Base-by-base conservation (phyloP, 345 rosid genomes). In the Microthlaspi erraticum region DNA sequence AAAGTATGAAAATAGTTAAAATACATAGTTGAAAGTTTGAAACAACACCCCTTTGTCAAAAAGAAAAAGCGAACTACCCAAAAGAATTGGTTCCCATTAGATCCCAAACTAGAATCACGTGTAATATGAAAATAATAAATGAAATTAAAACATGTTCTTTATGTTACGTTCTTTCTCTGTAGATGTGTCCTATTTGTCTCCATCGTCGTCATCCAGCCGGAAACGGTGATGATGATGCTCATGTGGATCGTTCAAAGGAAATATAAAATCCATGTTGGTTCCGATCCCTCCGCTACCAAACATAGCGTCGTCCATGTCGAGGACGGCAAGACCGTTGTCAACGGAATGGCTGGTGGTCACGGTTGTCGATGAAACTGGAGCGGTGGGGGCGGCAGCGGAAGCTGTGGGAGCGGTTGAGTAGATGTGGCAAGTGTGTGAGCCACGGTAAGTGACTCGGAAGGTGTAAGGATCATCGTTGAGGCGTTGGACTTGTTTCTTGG, bases 401-500 rank as follows among this genome's bases (percentile, higher is more conserved):
- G 49, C 17, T 23, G 57, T 74, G 6, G 73, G 73, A 60, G 73
- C 73, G 62, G 68, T 74, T 67, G 73, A 67, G 5, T 91, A 81
- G 82, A 86, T 80, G 64, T 88, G 88, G 60, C 98, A 93, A 23
- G 86, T 88, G 80, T 93, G 98, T 2, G 79, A 74, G 16, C 83
- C 85, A 3, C 83, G 77, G 84, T 93, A 93, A 0, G 77, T 83
- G 3, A 93, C 85, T 53, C 84, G 79, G 56, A 81, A 87, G 4
- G 81, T 89, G 78, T 10, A 50, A 0, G 93, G 93, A 76, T 91
- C 84, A 5, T 81, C 75, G 63, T 91, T 84, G 2, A 87, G 76
- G 6, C 97, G 83, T 74, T 93, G 98, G 0, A 91, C 97, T 75
- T 83, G 94, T 75, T 93, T 93, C 79, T 93, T 93, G 31, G 97